These are phyloP conservation scores for Skeletonema potamos DNA, from an alignment of 108 stramenopile genomes.

Conservation along the genomic window DNA sequence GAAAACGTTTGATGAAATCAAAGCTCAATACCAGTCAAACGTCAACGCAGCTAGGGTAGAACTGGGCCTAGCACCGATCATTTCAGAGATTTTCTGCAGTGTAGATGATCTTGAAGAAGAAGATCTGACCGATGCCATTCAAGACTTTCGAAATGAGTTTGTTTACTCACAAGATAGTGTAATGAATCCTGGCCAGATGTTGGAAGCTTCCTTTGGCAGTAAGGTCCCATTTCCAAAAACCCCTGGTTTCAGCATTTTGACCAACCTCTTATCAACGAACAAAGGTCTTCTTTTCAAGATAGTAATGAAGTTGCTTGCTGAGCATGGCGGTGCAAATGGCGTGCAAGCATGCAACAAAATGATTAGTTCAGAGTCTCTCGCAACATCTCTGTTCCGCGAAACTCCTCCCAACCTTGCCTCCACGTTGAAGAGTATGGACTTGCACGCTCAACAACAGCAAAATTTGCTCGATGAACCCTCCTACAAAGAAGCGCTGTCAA, in stretches of 20 bases:
- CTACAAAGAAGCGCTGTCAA: conserved; percentile 23
- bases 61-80: conserved; percentile 30
- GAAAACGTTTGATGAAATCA: conserved; percentile 18
- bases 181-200: conserved; percentile 14
- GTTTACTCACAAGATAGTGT: conserved; percentile 3
- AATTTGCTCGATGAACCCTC: conserved; percentile 31
- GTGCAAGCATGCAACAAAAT: conserved; percentile 38
- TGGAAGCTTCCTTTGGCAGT: conserved; percentile 31
- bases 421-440: conserved; percentile 32
- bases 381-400: conserved; percentile 63
- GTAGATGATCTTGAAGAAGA: conserved; percentile 23
- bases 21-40: conserved; percentile 9
- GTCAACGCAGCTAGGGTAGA: conserved; percentile 22
- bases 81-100: conserved; percentile 20
- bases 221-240: conserved; percentile 50
- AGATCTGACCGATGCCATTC: conserved; percentile 21
- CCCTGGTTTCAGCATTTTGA: conserved; percentile 53
- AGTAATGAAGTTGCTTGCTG: conserved; percentile 47
- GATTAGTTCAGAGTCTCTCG: conserved; percentile 47
- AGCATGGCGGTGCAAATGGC: conserved; percentile 37
- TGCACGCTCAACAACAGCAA: conserved; percentile 10
- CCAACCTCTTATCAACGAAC: conserved; percentile 48
- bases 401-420: conserved; percentile 55
- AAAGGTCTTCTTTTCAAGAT: conserved; percentile 52
- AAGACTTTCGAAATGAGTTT: conserved; percentile 37